Evolutionary conservation across 2,329 filamentous ascomycete species (phyloP).

Genomic region (Colletotrichum endophyticum): DNA sequence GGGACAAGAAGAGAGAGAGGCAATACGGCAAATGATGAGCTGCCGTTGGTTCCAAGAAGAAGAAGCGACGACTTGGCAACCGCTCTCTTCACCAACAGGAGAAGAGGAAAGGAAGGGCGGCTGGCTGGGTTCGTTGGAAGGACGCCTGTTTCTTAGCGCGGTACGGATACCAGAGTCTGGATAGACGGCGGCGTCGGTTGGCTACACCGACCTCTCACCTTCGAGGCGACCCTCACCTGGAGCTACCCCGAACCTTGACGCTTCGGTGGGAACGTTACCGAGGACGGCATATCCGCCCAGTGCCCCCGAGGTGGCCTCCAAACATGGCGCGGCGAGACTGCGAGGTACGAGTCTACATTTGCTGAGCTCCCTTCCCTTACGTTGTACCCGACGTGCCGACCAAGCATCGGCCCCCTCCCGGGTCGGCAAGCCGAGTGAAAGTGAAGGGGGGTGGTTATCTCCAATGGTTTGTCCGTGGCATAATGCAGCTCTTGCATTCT

Average conservation of each 20-base stretch:
- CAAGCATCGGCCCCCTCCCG: not conserved
- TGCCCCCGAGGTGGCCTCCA: not conserved
- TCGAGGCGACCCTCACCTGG: constrained; percentile 6
- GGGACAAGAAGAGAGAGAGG: not conserved
- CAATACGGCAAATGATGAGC: not conserved
- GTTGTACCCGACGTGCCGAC: not conserved
- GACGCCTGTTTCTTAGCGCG: not conserved
- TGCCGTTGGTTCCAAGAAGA: not conserved
- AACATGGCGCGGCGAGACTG: not conserved
- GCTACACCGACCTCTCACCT: not conserved
- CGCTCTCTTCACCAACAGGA: not conserved
- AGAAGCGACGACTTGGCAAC: not conserved
- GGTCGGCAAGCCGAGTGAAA: not conserved
- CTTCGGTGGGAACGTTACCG: constrained; percentile 1
- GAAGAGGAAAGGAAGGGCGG: not conserved
- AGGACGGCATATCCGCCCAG: not conserved
- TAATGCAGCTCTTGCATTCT: not conserved
- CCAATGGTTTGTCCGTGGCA: not conserved
- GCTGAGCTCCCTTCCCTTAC: not conserved
- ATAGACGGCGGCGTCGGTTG: not conserved
- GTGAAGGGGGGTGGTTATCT: not conserved
- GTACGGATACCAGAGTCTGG: not conserved
- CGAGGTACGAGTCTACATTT: not conserved
- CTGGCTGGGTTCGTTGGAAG: not conserved
- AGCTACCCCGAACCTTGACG: not conserved